Evolutionary conservation across 768 basidiomycete genomes (phyloP).

Genomic region (Collybiopsis confluens): DNA sequence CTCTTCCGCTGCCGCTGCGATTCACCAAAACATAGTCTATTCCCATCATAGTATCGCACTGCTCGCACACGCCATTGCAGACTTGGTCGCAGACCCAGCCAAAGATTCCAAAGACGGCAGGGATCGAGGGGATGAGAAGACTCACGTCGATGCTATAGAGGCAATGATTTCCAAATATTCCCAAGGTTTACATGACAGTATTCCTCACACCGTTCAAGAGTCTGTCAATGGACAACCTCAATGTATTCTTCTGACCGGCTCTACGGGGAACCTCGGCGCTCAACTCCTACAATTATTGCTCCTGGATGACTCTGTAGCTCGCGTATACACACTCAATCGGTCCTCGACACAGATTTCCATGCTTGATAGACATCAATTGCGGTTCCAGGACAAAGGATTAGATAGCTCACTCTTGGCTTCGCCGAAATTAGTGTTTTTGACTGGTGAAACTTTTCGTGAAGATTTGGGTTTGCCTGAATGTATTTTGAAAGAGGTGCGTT

Average conservation of each 20-base stretch:
- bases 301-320: slow-evolving; percentile 12
- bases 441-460: slow-evolving; percentile 13
- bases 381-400: slow-evolving; percentile 16
- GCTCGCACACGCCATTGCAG: neutral
- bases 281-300: slow-evolving; percentile 17
- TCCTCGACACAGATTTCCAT: neutral
- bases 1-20: neutral
- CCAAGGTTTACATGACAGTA: neutral
- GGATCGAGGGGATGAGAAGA: neutral
- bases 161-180: slow-evolving; percentile 5
- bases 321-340: slow-evolving; percentile 20
- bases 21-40: neutral
- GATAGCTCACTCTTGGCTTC: slow-evolving; percentile 14
- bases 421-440: slow-evolving; percentile 4
- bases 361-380: slow-evolving; percentile 12
- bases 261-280: slow-evolving; percentile 27
- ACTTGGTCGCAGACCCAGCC: neutral
- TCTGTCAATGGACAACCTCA: neutral
- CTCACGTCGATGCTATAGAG: neutral
- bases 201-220: neutral
- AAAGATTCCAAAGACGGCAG: no score
- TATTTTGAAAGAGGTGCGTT: slow-evolving; percentile 17
- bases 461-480: slow-evolving; percentile 9
- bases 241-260: slow-evolving; percentile 25
- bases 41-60: neutral